phyloP scores from a whole-genome alignment of 2,329 filamentous ascomycete genomes.

The Nectriaceae sp. region DNA sequence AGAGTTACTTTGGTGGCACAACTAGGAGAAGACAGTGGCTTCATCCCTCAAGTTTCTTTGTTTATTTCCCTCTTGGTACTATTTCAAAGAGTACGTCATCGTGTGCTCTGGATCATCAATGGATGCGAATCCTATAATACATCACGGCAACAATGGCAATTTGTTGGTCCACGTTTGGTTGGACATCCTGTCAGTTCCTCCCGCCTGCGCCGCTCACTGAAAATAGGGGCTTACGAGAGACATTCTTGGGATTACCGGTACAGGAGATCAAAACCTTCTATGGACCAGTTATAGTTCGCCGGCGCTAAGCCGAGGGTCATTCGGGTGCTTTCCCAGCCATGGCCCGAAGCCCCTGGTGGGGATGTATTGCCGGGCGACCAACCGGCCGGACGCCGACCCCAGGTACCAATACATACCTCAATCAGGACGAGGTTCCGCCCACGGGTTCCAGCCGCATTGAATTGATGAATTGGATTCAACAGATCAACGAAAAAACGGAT shows the following conservation, averaged over 20 bases:
- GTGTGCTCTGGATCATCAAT: no score
- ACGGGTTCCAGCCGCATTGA: conserved; percentile 3
- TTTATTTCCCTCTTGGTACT: not conserved
- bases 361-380: not conserved
- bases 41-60: not conserved
- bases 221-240: no score
- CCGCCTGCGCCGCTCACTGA: no score
- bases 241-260: no score
- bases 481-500: conserved; percentile 31
- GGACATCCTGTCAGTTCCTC: no score
- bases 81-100: no score
- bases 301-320: no score
- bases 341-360: not conserved
- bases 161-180: no score
- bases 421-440: conserved; percentile 1
- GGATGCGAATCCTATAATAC: no score
- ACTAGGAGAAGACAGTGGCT: conserved; percentile 15
- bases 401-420: conserved; percentile 1
- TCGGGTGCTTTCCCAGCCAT: not conserved
- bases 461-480: conserved; percentile 25
- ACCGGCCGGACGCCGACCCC: not conserved
- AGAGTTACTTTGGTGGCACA: conserved; percentile 19
- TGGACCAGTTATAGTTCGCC: no score
- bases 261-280: no score
- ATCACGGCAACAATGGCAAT: no score